A percentile compares a stretch with the other conserved stretches of the same genome.
Conservation (phyloP, 2,329 filamentous ascomycete genomes). For the Pseudogymnoascus sp. region DNA sequence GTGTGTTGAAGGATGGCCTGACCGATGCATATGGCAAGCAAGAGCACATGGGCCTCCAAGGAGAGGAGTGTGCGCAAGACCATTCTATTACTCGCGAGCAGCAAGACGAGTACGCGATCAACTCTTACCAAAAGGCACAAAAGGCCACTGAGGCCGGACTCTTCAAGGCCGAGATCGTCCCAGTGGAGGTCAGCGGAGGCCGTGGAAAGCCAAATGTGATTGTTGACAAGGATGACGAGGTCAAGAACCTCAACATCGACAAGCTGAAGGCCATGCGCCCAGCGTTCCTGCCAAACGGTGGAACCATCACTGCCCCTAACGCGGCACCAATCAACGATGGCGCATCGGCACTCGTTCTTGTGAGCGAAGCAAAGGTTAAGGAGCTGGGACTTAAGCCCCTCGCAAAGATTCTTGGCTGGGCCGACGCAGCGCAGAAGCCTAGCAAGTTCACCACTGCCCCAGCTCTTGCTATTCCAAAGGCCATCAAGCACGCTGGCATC, state of each 20-base stretch:
- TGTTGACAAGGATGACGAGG: slow-evolving; percentile 85
- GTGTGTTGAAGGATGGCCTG: slow-evolving; percentile 87
- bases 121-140: slow-evolving; percentile 89
- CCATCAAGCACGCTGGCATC: slow-evolving; percentile 86
- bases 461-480: slow-evolving; percentile 91
- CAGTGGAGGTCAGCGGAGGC: slow-evolving; percentile 78
- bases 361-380: slow-evolving; percentile 90
- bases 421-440: slow-evolving; percentile 82
- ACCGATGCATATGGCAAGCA: slow-evolving; percentile 87
- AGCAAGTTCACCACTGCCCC: slow-evolving; percentile 95
- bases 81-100: slow-evolving; percentile 73
- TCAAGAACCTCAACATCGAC: slow-evolving; percentile 83
- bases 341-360: slow-evolving; percentile 83
- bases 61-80: slow-evolving; percentile 83
- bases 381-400: slow-evolving; percentile 85
- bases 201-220: slow-evolving; percentile 80
- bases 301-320: slow-evolving; percentile 92
- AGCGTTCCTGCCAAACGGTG: slow-evolving; percentile 69
- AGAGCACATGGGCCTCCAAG: slow-evolving; percentile 93
- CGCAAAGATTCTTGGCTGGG: slow-evolving; percentile 96
- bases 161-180: slow-evolving; percentile 81
- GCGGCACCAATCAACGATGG: slow-evolving; percentile 95
- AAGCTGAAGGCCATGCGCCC: slow-evolving; percentile 82
- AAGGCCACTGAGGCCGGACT: slow-evolving; percentile 71
- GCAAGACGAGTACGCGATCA: slow-evolving; percentile 94